Evolutionary conservation across 176 grass and related monocot species (phyloP), one percentile per base, ranked within the genome.

Genomic region (Musa itinerans): DNA sequence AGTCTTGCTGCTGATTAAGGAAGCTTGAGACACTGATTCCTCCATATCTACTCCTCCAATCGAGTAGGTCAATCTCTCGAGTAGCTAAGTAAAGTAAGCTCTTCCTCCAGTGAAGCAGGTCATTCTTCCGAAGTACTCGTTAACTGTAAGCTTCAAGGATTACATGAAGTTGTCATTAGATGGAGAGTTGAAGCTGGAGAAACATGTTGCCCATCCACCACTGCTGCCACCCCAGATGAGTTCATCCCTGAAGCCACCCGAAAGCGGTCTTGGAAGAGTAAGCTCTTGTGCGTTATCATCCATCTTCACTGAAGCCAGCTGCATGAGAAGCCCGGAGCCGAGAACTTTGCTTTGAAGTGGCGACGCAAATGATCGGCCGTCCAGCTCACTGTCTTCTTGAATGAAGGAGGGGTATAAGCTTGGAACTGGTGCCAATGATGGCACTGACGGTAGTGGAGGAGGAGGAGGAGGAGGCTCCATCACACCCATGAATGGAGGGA

Each of bases 201-300:
- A 81, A 83, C 90, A 87, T 51, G 87, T 79, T 54, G 78, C 75
- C 94, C 94, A 98, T 65, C 73, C 83, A 53, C 81, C 68, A 23
- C 78, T 50, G 21, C 27, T 75, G 53, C 57, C 52, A 24, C 53
- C 72, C 54, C 78, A 63, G 63, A 48, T 55, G 54, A 57, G 54
- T 17, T 78, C 76, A 25, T 76, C 82, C 0, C 59, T 54, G 16
- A 50, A 68, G 24, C 80, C 73, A 61, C 77, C 84, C 78, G 81
- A 85, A 80, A 85, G 86, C 52, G 87, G 84, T 80, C 84, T 86
- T 53, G 80, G 83, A 51, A 92, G 66, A 73, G 57, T 80, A 74
- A 84, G 81, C 74, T 72, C 80, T 21, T 75, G 86, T 51, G n/a
- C 66, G 73, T 81, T 80, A 20, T 82, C 75, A 9, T 86, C 76